Evolutionary conservation across 2,329 filamentous ascomycete genomes (phyloP).

Genomic region (Botrytis squamosa): DNA sequence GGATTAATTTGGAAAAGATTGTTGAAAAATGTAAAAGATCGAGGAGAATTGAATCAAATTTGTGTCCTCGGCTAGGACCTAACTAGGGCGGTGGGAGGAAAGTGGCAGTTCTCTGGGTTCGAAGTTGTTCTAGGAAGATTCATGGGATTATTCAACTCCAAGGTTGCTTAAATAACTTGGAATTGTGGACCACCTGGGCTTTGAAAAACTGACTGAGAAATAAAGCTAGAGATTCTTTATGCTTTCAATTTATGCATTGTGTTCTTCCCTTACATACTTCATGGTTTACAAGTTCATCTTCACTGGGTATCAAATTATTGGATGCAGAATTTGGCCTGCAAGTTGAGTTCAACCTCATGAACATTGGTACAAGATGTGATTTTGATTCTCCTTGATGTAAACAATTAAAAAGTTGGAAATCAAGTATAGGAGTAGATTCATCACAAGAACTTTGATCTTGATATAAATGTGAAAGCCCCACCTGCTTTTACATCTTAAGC

Average conservation of each 20-base stretch:
- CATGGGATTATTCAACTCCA: background rate
- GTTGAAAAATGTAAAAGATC: background rate
- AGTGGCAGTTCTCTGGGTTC: background rate
- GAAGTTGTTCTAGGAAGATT: background rate
- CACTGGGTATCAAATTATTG: background rate
- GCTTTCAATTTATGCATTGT: background rate
- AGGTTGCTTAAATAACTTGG: background rate
- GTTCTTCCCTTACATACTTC: background rate
- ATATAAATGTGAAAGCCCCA: background rate
- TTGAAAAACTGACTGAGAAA: background rate
- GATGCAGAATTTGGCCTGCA: background rate
- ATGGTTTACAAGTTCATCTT: background rate
- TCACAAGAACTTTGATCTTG: background rate
- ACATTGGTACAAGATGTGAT: background rate
- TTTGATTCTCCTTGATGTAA: background rate
- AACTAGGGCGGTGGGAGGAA: background rate
- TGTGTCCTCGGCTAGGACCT: background rate
- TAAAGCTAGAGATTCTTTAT: background rate
- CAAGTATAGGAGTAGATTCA: background rate
- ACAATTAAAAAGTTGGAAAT: background rate
- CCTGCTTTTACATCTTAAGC: background rate
- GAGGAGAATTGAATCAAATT: background rate
- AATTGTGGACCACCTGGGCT: background rate
- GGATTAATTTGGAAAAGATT: too few species aligned
- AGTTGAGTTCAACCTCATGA: accelerated